A percentile compares a stretch with the other conserved stretches of the same genome.
Evolutionary conservation across 345 rosid genomes (phyloP).

Genomic region (Anastatica hierochuntica): DNA sequence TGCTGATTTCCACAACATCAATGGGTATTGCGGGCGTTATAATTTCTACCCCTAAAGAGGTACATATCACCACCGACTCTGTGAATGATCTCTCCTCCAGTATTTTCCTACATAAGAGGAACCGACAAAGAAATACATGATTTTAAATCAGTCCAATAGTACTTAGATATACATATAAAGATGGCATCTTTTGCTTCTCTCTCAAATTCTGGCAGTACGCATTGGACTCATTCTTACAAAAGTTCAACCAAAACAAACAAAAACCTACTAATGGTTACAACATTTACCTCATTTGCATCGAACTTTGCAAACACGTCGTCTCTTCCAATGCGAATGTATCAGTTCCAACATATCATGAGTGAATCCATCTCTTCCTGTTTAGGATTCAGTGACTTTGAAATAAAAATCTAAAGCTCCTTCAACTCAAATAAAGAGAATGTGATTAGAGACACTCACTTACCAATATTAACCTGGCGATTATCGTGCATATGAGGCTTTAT

Average conservation of each 20-base stretch:
- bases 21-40: conserved; percentile 75
- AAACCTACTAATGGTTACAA: neutral
- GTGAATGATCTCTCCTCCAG: conserved; percentile 75
- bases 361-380: conserved; percentile 86
- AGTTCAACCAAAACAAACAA: neutral
- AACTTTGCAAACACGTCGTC: conserved; percentile 72
- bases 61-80: conserved; percentile 71
- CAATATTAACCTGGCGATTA: conserved; percentile 89
- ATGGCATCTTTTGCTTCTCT: neutral
- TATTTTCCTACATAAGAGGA: conserved; percentile 44
- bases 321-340: conserved; percentile 82
- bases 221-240: neutral
- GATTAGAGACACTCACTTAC: conserved; percentile 44
- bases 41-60: conserved; percentile 89
- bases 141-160: too few species aligned
- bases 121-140: neutral
- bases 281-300: conserved; percentile 68
- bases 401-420: too few species aligned
- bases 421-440: neutral
- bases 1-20: conserved; percentile 98
- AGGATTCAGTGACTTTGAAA: neutral
- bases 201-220: neutral
- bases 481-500: conserved; percentile 56
- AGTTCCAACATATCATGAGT: conserved; percentile 95
- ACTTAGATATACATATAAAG: neutral